phyloP scores from a whole-genome alignment of 2,329 filamentous ascomycete genomes.

The Aspergillus felis region DNA sequence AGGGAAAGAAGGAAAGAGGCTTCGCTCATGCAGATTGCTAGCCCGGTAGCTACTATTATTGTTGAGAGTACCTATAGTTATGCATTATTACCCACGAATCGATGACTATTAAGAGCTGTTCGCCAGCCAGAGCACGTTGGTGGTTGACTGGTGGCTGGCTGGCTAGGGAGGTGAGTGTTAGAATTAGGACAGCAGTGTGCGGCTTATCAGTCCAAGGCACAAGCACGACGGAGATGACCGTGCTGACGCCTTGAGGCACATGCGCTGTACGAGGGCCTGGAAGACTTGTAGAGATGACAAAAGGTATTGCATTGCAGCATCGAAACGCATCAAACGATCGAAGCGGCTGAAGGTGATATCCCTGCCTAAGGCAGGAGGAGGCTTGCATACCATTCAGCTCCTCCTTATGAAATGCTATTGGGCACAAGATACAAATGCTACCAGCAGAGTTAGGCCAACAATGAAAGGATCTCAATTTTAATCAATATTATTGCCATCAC shows the following conservation, averaged over 20 bases:
- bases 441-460: background rate
- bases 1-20: background rate
- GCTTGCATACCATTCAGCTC: background rate
- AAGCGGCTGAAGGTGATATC: constrained; percentile 15
- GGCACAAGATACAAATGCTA: background rate
- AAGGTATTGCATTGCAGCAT: constrained; percentile 13
- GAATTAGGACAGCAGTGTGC: background rate
- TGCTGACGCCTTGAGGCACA: background rate
- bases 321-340: constrained; percentile 30
- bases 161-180: constrained; percentile 2
- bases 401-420: background rate
- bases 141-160: constrained; percentile 8
- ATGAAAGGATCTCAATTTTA: background rate
- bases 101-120: constrained; percentile 8
- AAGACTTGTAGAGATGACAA: constrained; percentile 4
- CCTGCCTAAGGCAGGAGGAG: constrained; percentile 4
- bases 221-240: background rate
- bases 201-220: constrained; percentile 6
- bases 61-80: constrained; percentile 2
- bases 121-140: constrained; percentile 17
- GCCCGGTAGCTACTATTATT: background rate
- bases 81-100: constrained; percentile 4
- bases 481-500: background rate
- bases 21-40: constrained; percentile 11
- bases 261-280: background rate